Evolutionary conservation across 78 protist species (phyloP).

Genomic region (Paulinella micropora): DNA sequence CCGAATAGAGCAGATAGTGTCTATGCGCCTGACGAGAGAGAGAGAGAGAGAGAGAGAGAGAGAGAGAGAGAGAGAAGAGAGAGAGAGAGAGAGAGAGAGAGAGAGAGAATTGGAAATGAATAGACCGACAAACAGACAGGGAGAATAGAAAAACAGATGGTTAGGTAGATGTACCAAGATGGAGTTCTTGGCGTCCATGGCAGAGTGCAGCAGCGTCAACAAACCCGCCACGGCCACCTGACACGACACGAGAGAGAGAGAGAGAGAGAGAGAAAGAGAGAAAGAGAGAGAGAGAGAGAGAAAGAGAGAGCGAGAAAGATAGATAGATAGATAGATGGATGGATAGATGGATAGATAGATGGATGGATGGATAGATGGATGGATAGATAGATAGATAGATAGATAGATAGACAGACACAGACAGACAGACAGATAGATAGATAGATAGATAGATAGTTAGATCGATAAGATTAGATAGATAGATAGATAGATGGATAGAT

Average conservation of each 20-base stretch:
- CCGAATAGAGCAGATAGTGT: constrained; percentile 69
- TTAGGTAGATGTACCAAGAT: too few relatives aligned
- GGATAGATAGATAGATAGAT: too few relatives aligned
- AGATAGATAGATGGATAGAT: too few relatives aligned
- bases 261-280: not conserved
- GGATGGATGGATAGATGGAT: too few relatives aligned
- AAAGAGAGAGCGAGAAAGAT: not conserved
- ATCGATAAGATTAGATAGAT: too few relatives aligned
- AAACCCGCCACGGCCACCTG: constrained; percentile 47
- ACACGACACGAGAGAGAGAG: not conserved
- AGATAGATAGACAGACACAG: too few relatives aligned
- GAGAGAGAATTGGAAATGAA: not conserved
- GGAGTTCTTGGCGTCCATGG: constrained; percentile 3
- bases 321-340: too few relatives aligned
- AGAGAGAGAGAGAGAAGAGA: not conserved
- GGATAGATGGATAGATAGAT: too few relatives aligned
- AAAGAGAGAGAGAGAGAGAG: not conserved
- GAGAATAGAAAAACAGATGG: too few relatives aligned
- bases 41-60: not conserved
- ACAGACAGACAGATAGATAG: too few relatives aligned
- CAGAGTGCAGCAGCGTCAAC: constrained; percentile 14
- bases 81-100: not conserved
- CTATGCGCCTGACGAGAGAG: constrained; percentile 31
- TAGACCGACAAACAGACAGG: not conserved
- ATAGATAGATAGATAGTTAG: too few relatives aligned